Evolutionary conservation across 192 early-diverging fungal genomes (phyloP).

Genomic region (Coemansia furcata): DNA sequence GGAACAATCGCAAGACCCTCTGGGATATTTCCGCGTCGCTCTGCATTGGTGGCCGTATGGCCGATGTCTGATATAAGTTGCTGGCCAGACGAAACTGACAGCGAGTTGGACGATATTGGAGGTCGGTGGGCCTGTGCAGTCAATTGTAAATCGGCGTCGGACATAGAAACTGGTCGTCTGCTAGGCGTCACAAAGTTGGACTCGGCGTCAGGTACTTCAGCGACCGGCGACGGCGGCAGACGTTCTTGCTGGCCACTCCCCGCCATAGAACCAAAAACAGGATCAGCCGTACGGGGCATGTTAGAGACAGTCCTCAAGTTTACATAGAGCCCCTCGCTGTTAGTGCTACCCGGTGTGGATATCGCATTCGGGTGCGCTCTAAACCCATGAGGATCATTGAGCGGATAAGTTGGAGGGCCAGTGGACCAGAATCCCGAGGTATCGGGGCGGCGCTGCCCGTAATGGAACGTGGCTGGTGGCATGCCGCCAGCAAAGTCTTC

Average conservation of each 20-base stretch:
- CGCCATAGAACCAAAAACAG: background rate
- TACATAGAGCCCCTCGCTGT: conserved; percentile 32
- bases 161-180: background rate
- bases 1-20: background rate
- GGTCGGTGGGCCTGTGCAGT: background rate
- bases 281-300: background rate
- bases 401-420: conserved; percentile 8
- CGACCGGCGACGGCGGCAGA: background rate
- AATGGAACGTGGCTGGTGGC: background rate
- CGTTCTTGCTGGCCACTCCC: conserved; percentile 2
- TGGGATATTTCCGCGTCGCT: background rate
- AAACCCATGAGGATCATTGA: background rate
- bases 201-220: background rate
- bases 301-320: conserved; percentile 24
- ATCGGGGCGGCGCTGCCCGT: conserved; percentile 9
- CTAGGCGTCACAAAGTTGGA: background rate
- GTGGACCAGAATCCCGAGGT: background rate
- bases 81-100: background rate
- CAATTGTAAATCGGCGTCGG: background rate
- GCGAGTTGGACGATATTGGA: background rate
- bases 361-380: background rate
- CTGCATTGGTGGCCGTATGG: background rate
- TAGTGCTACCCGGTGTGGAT: conserved; percentile 30
- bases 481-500: background rate
- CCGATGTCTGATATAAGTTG: background rate